A percentile compares a stretch with the other conserved stretches of the same genome.
Conservation (phyloP, 257 asterid species). For the Nicotiana noctiflora region DNA sequence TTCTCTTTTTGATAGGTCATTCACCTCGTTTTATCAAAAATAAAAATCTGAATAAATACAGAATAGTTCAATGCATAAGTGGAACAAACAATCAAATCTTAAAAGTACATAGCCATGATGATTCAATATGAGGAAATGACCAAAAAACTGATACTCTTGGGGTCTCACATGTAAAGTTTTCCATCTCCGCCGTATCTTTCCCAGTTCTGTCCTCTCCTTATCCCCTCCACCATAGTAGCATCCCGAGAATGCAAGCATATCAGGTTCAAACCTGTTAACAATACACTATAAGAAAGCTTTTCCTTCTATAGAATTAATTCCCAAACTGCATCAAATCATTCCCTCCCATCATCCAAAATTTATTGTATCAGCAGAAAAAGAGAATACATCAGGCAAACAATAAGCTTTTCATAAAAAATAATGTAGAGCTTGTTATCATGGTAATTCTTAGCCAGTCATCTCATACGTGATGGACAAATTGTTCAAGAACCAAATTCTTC, state of each 20-base stretch:
- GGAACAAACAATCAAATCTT: background rate
- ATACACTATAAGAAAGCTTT: constrained; percentile 2
- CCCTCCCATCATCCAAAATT: background rate
- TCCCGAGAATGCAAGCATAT: constrained; percentile 99
- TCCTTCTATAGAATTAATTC: background rate
- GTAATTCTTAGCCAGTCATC: background rate
- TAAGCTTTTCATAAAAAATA: no score
- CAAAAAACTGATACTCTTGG: background rate
- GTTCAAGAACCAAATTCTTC: background rate
- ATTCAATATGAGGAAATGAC: background rate
- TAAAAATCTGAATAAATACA: background rate
- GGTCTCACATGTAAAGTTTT: constrained; percentile 87
- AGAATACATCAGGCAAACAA: background rate
- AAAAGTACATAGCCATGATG: background rate
- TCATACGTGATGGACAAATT: background rate
- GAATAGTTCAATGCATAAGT: background rate
- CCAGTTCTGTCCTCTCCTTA: constrained; percentile 80
- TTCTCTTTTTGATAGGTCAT: background rate
- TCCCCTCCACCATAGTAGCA: constrained; percentile 98
- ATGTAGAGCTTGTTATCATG: background rate
- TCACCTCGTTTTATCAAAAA: background rate
- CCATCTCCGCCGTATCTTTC: constrained; percentile 89
- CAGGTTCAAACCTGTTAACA: constrained; percentile 90
- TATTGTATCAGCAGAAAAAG: background rate
- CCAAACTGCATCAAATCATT: background rate